Evolutionary conservation across 1,284 basidiomycete species (phyloP).

Genomic region (Fomitopsis palustris): DNA sequence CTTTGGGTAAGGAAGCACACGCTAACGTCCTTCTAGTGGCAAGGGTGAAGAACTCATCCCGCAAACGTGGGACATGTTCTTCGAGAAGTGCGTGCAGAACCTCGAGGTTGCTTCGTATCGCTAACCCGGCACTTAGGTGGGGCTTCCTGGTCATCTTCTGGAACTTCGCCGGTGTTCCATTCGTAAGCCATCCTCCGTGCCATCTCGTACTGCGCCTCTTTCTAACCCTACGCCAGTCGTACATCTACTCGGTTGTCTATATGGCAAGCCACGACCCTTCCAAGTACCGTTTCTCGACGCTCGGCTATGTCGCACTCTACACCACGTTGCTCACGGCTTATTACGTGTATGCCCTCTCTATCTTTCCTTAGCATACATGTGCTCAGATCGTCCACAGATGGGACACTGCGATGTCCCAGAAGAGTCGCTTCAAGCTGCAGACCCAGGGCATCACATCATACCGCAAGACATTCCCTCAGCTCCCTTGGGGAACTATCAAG

Average conservation of each 20-base stretch:
- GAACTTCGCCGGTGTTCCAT: constrained; percentile 94
- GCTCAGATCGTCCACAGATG: constrained; percentile 48
- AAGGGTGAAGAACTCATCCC: constrained; percentile 98
- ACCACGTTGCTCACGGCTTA: constrained; percentile 81
- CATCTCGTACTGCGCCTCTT: constrained; percentile 1
- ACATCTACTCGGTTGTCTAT: constrained; percentile 96
- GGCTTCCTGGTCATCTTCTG: constrained; percentile 96
- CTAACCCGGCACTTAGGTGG: constrained; percentile 42
- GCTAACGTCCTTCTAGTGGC: constrained; percentile 33
- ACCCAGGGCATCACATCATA: constrained; percentile 85
- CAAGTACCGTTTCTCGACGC: constrained; percentile 84
- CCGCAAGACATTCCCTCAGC: constrained; percentile 91
- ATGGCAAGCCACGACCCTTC: constrained; percentile 94
- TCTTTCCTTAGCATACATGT: neutral
- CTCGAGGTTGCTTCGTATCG: neutral
- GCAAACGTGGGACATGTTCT: constrained; percentile 99
- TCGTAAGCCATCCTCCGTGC: constrained; percentile 46
- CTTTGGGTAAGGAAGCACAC: neutral
- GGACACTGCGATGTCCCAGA: constrained; percentile 96
- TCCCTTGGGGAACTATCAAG: constrained; percentile 83
- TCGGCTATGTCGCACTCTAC: constrained; percentile 70
- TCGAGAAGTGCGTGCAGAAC: constrained; percentile 70
- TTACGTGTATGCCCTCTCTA: constrained; percentile 59
- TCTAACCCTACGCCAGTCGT: constrained; percentile 62
- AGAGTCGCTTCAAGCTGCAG: constrained; percentile 97